Evolutionary conservation across 2,329 filamentous ascomycete species (phyloP).

Genomic region (Colletotrichum neosansevieriae): DNA sequence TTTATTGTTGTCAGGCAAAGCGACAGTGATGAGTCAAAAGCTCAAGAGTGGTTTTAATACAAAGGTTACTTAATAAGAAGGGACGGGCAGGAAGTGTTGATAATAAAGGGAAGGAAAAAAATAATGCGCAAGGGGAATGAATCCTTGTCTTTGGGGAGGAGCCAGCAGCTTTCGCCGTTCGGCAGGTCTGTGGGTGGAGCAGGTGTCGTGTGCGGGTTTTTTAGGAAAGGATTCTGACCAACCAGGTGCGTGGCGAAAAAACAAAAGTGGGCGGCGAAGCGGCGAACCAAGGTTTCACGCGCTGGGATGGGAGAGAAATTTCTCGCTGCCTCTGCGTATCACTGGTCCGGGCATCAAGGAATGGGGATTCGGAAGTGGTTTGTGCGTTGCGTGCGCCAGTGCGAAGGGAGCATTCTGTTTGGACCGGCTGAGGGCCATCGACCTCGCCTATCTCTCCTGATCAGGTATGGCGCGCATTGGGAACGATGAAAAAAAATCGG

Average conservation of each 20-base stretch:
- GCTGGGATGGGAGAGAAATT: slow-evolving; percentile 29
- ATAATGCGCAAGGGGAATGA: slow-evolving; percentile 14
- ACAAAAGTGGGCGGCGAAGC: slow-evolving; percentile 9
- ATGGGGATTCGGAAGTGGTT: slow-evolving; percentile 28
- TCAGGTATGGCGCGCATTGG: slow-evolving; percentile 27
- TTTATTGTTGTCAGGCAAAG: slow-evolving; percentile 11
- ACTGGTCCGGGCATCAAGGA: slow-evolving; percentile 20
- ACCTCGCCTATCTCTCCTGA: slow-evolving; percentile 32
- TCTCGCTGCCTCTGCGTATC: slow-evolving; percentile 27
- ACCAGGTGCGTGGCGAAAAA: slow-evolving; percentile 28
- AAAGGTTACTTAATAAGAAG: too few relatives aligned
- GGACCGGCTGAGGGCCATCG: slow-evolving; percentile 15
- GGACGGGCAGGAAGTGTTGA: slow-evolving; percentile 11
- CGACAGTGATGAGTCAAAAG: slow-evolving; percentile 24
- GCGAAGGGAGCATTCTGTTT: slow-evolving; percentile 25
- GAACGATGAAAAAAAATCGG: slow-evolving; percentile 19
- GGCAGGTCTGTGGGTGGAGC: slow-evolving; percentile 33
- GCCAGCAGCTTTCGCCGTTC: not conserved
- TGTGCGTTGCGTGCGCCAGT: too few relatives aligned
- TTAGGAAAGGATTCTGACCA: slow-evolving; percentile 38
- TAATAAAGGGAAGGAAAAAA: slow-evolving; percentile 35
- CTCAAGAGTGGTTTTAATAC: not conserved
- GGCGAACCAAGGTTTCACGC: slow-evolving; percentile 23
- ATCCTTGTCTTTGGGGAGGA: slow-evolving; percentile 24
- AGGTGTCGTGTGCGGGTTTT: slow-evolving; percentile 43